Conservation (phyloP, 306 rosid genomes). For the Elaeagnus macrophylla region DNA sequence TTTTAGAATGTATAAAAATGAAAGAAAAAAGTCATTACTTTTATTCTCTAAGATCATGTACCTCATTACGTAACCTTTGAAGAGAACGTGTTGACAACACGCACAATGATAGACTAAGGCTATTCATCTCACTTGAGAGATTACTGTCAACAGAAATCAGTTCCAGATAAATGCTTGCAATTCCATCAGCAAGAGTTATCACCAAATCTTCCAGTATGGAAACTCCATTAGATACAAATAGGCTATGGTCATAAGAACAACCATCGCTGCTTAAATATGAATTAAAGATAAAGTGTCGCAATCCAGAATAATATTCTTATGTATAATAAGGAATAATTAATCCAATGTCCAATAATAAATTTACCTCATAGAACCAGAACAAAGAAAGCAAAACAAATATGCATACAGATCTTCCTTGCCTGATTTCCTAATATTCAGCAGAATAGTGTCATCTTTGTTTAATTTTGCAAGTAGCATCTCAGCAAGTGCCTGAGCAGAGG, state of each 20-base stretch:
- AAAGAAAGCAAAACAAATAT: constrained; percentile 71
- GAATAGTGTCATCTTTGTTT: constrained; percentile 43
- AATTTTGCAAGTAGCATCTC: constrained; percentile 54
- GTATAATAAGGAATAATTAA: constrained; percentile 5
- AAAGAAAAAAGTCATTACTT: no score
- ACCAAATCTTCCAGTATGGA: constrained; percentile 88
- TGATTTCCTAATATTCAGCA: constrained; percentile 57
- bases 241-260: constrained; percentile 43
- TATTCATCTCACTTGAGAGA: constrained; percentile 18
- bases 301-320: neutral
- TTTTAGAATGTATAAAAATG: no score
- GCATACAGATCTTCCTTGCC: constrained; percentile 88
- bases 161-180: constrained; percentile 76
- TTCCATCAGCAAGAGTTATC: constrained; percentile 71
- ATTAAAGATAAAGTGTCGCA: no score
- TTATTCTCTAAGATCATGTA: constrained; percentile 6
- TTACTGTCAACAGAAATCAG: constrained; percentile 84
- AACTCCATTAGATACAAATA: constrained; percentile 60
- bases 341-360: constrained; percentile 10
- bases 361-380: constrained; percentile 67
- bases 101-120: constrained; percentile 43
- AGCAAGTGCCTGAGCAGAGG: constrained; percentile 43
- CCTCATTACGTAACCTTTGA: constrained; percentile 92
- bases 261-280: constrained; percentile 33
- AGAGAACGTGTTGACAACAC: constrained; percentile 78